A percentile compares a stretch with the other conserved stretches of the same genome.
phyloP scores from a whole-genome alignment of 768 basidiomycete genomes.

The Hygrocybe coccinea region DNA sequence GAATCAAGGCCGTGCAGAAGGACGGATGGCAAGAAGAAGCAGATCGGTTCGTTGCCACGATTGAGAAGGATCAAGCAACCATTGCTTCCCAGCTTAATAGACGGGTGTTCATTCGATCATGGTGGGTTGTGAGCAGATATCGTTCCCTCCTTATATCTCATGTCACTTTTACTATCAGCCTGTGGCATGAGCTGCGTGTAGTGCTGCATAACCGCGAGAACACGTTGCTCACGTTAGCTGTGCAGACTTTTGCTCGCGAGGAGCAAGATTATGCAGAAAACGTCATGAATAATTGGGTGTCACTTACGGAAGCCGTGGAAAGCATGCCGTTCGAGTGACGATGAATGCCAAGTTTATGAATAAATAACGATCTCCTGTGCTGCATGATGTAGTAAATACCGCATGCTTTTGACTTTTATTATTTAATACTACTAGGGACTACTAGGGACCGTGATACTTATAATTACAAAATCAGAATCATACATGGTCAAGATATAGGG shows the following conservation, averaged over 20 bases:
- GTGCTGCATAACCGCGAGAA: constrained; percentile 90
- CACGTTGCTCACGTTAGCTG: constrained; percentile 66
- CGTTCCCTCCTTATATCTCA: constrained; percentile 8
- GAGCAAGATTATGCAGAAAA: constrained; percentile 65
- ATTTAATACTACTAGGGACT: too few species aligned
- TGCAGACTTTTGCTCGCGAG: constrained; percentile 68
- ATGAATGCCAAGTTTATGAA: background rate
- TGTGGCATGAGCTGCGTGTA: constrained; percentile 95
- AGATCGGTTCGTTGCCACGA: constrained; percentile 62
- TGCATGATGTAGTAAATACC: too few species aligned
- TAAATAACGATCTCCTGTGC: constrained; percentile 1
- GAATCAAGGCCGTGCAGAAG: constrained; percentile 61
- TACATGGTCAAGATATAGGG: too few species aligned
- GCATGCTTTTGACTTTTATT: too few species aligned
- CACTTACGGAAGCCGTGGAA: constrained; percentile 63
- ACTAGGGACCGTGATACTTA: too few species aligned
- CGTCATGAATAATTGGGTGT: constrained; percentile 68
- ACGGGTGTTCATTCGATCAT: constrained; percentile 82
- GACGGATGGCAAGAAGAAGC: constrained; percentile 85
- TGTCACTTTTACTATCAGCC: constrained; percentile 38
- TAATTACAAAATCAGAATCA: too few species aligned
- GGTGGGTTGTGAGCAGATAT: constrained; percentile 42
- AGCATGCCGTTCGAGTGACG: constrained; percentile 78
- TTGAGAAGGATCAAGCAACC: constrained; percentile 82
- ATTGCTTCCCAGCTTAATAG: constrained; percentile 72